A percentile compares a stretch with the other conserved stretches of the same genome.
phyloP scores from a whole-genome alignment of 441 rosid species.

The Eutrema salsugineum region DNA sequence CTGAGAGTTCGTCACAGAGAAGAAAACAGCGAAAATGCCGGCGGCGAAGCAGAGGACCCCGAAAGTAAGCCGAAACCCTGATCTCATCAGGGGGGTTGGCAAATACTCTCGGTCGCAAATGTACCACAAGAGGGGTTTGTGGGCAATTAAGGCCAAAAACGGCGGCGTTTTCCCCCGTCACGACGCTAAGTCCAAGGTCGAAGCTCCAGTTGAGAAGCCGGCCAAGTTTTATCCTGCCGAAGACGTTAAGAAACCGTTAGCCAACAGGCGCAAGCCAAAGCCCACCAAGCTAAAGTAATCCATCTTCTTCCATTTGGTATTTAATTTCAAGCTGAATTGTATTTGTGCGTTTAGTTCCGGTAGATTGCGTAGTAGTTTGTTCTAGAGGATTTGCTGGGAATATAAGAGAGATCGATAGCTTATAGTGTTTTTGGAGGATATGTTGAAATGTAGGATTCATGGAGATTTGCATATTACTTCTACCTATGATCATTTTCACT shows the following conservation, averaged over 20 bases:
- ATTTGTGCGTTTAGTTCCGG: not conserved
- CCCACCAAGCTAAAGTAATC: slow-evolving; percentile 79
- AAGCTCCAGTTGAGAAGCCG: slow-evolving; percentile 51
- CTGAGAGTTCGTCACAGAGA: not conserved
- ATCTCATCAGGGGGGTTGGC: slow-evolving; percentile 72
- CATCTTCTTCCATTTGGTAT: not conserved
- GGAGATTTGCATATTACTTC: not conserved
- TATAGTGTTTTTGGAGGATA: not conserved
- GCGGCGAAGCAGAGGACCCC: slow-evolving; percentile 57
- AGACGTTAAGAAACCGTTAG: slow-evolving; percentile 71
- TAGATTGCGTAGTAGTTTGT: not conserved
- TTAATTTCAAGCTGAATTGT: not conserved
- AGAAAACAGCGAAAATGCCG: slow-evolving; percentile 46
- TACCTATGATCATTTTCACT: not conserved
- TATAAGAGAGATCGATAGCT: not conserved
- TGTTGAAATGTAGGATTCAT: slow-evolving; percentile 5
- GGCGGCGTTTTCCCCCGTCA: slow-evolving; percentile 84
- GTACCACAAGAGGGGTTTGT: slow-evolving; percentile 89
- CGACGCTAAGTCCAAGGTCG: slow-evolving; percentile 54
- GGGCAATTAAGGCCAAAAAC: slow-evolving; percentile 90
- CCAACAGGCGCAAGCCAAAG: slow-evolving; percentile 68
- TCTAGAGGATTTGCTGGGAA: not conserved
- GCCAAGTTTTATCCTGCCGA: slow-evolving; percentile 88
- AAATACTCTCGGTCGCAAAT: slow-evolving; percentile 75
- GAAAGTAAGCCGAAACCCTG: slow-evolving; percentile 59